Conservation (phyloP, 176 grass and related monocot genomes). For the Rhynchospora pubera region DNA sequence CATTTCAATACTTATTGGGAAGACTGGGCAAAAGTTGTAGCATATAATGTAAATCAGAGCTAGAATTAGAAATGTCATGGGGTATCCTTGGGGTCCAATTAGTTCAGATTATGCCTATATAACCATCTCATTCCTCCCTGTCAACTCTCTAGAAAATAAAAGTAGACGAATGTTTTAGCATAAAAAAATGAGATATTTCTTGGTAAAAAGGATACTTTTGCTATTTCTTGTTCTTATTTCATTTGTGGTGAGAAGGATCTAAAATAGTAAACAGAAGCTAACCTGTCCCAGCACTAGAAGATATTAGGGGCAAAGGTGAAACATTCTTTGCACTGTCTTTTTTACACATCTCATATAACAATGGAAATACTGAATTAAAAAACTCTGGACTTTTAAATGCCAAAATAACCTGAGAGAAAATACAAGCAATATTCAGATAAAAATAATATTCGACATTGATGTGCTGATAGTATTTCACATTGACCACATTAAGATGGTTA, state of each 20-base stretch:
- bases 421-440: constrained; percentile 1
- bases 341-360: constrained; percentile 63
- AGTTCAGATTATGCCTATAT: background rate
- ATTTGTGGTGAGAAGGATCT: background rate
- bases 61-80: background rate
- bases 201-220: background rate
- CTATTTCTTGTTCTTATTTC: background rate
- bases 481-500: background rate
- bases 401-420: constrained; percentile 58
- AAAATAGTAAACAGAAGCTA: constrained; percentile 19
- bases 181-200: background rate
- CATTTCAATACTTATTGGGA: background rate
- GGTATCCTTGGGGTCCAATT: background rate
- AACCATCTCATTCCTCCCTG: background rate
- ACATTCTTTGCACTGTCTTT: constrained; percentile 38
- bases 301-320: constrained; percentile 32
- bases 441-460: background rate
- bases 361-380: constrained; percentile 69
- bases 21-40: background rate
- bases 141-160: background rate
- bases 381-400: constrained; percentile 70
- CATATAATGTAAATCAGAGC: background rate
- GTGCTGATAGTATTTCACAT: background rate
- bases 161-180: background rate
- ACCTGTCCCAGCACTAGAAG: constrained; percentile 46